Evolutionary conservation across 495 filamentous ascomycete genomes (phyloP).

Genomic region (Penicillium diatomitis): DNA sequence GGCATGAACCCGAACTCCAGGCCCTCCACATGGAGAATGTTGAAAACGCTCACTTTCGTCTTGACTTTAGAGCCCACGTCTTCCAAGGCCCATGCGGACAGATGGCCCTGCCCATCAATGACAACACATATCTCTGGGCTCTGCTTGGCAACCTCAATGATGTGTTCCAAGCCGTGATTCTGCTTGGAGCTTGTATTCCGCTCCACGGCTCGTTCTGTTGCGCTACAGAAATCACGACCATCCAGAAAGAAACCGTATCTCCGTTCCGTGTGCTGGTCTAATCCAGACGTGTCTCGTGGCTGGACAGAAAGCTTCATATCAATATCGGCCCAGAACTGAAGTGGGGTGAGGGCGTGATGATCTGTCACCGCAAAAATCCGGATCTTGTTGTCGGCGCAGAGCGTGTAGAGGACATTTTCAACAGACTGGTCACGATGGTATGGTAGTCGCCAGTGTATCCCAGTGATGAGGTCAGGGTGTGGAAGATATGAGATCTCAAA

Average conservation of each 20-base stretch:
- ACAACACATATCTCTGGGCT: constrained; percentile 83
- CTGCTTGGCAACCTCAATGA: constrained; percentile 77
- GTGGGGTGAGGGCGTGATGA: constrained; percentile 56
- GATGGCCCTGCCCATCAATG: constrained; percentile 71
- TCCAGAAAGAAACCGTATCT: constrained; percentile 80
- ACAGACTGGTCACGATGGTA: constrained; percentile 66
- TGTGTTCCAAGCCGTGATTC: constrained; percentile 65
- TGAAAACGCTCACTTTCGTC: constrained; percentile 67
- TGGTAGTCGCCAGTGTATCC: constrained; percentile 75
- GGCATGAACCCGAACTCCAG: constrained; percentile 56
- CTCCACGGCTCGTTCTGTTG: constrained; percentile 68
- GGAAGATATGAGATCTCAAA: constrained; percentile 88
- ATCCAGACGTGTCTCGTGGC: constrained; percentile 34
- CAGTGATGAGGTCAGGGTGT: constrained; percentile 72
- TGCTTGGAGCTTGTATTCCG: constrained; percentile 49
- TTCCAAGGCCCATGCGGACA: constrained; percentile 94
- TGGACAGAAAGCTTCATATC: constrained; percentile 71
- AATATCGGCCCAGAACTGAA: constrained; percentile 76
- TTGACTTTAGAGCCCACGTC: constrained; percentile 70
- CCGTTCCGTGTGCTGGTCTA: constrained; percentile 21
- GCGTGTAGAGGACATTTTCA: constrained; percentile 88
- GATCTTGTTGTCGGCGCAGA: constrained; percentile 75
- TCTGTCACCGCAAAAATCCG: constrained; percentile 79
- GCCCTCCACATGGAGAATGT: constrained; percentile 73
- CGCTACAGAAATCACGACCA: constrained; percentile 66